Percentiles rank a stretch among this genome's conserved stretches.
Evolutionary conservation across 331 rosid species (phyloP).

Genomic region (Spiraea crenata): DNA sequence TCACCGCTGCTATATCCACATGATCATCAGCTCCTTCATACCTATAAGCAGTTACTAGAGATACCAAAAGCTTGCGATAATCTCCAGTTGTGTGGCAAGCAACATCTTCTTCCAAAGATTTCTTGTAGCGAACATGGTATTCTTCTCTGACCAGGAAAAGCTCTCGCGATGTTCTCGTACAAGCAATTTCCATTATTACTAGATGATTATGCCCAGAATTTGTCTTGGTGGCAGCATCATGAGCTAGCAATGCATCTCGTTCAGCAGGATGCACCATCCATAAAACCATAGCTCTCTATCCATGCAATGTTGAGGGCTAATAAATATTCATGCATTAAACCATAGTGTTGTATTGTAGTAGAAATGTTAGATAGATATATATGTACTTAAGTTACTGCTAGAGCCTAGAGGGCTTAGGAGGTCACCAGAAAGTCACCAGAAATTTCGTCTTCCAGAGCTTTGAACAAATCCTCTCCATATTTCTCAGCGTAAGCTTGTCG

Average conservation of each 20-base stretch:
- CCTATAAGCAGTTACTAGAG: constrained; percentile 19
- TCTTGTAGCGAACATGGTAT: constrained; percentile 15
- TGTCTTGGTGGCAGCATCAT: constrained; percentile 50
- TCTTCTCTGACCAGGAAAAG: constrained; percentile 19
- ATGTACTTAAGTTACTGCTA: too few species aligned
- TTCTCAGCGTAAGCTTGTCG: constrained; percentile 48
- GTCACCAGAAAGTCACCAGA: constrained; percentile 64
- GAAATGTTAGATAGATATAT: too few species aligned
- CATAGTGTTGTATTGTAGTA: too few species aligned
- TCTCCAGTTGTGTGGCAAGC: constrained; percentile 16
- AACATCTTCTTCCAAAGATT: constrained; percentile 33
- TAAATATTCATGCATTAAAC: background rate
- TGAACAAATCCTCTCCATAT: constrained; percentile 57
- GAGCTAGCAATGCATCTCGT: constrained; percentile 57
- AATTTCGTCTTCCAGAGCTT: constrained; percentile 58
- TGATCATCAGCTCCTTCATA: constrained; percentile 14
- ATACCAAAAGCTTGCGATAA: constrained; percentile 25
- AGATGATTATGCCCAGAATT: constrained; percentile 23
- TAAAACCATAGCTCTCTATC: constrained; percentile 47
- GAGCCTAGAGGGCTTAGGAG: background rate
- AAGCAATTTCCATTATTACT: constrained; percentile 19
- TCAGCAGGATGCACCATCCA: constrained; percentile 68
- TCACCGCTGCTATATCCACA: constrained; percentile 33
- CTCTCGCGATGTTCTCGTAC: constrained; percentile 23
- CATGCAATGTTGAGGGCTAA: background rate